phyloP scores from a whole-genome alignment of 2,329 filamentous ascomycete genomes.

The Trichoderma endophyticum region DNA sequence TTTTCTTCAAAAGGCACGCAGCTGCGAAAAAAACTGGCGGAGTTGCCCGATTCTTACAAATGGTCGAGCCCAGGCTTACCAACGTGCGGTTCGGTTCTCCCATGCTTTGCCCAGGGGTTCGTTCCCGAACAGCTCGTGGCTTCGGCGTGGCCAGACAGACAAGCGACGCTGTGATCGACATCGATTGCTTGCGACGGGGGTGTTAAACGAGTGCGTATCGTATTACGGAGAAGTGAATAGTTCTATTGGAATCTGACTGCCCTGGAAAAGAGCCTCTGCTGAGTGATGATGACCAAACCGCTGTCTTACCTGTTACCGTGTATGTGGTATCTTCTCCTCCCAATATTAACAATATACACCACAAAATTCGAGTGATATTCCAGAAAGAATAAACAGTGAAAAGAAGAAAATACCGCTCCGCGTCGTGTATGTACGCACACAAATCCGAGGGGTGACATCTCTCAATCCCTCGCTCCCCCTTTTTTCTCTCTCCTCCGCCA shows the following conservation, averaged over 20 bases:
- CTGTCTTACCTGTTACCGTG: background rate
- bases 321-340: background rate
- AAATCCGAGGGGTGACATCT: background rate
- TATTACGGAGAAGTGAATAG: background rate
- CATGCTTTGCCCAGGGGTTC: background rate
- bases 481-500: background rate
- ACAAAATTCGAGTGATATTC: background rate
- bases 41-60: background rate
- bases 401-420: background rate
- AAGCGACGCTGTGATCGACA: constrained; percentile 1
- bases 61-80: background rate
- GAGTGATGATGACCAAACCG: background rate
- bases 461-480: background rate
- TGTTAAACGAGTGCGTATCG: background rate
- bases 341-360: background rate
- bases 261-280: background rate
- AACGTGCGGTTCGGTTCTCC: background rate
- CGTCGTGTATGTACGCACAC: background rate
- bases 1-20: background rate
- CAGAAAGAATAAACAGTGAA: background rate
- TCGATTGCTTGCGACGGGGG: background rate
- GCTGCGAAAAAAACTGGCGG: background rate
- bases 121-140: background rate
- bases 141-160: background rate
- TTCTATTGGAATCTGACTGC: background rate